Evolutionary conservation across 2,329 filamentous ascomycete species (phyloP), one percentile per base, ranked within the genome.

Genomic region (Scolecobasidium constrictum): DNA sequence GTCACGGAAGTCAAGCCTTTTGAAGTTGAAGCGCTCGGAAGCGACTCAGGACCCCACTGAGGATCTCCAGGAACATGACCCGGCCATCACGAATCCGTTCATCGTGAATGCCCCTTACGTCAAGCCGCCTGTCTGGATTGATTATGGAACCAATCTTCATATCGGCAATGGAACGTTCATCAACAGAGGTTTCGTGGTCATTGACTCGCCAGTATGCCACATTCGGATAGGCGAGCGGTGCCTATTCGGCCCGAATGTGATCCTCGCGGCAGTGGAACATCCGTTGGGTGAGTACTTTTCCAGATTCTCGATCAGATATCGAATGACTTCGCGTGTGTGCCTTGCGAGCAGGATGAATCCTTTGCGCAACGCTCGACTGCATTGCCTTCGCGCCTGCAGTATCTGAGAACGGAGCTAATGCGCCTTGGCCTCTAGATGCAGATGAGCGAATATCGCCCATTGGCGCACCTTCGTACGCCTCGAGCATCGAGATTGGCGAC

Each of bases 401-500:
- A n/a, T n/a, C n/a, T n/a, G n/a, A n/a, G n/a, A n/a, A n/a, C n/a
- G n/a, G n/a, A n/a, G n/a, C n/a, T n/a, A n/a, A n/a, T n/a, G n/a
- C n/a, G n/a, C n/a, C n/a, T n/a, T n/a, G n/a, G n/a, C n/a, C n/a
- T 31, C 28, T 17, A 0, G 84, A 93, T 52, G 83, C 84, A 1
- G 71, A 69, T 1, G 50, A 90, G 4, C 75, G 86, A 20, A 81
- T 87, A 53, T 86, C 86, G 1, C 78, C 73, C 1, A 68, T 73
- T 11, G 86, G 86, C 0, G 37, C 43, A 5, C 43, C 43, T 4
- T 23, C 17, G 16, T 73, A 65, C 44, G 70, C 68, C 0, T 57
- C 56, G 12, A 56, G 63, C 3, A 64, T 75, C 28, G 55, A 49
- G 3, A 73, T 75, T 26, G 70, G 64, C 1, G 64, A 73, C 37